These are phyloP conservation scores for Citrus sinensis DNA, from an alignment of 345 rosid genomes.

Conservation along the genomic window DNA sequence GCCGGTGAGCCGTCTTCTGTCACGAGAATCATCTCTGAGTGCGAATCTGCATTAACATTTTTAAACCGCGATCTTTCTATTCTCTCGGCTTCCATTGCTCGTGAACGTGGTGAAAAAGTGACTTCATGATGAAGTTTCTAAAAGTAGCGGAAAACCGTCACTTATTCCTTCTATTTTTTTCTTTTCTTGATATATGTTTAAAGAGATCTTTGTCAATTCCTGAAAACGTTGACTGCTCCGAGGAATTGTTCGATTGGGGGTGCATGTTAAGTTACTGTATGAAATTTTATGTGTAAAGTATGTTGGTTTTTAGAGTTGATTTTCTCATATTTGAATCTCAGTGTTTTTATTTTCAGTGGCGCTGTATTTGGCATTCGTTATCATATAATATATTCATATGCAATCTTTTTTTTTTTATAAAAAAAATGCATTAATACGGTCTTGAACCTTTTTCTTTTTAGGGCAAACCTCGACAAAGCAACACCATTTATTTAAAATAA, in stretches of 20 bases:
- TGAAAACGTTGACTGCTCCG: not conserved
- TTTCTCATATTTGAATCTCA: not conserved
- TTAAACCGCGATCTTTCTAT: conserved; percentile 85
- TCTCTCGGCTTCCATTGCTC: conserved; percentile 83
- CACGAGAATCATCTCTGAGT: conserved; percentile 81
- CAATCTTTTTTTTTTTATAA: no score
- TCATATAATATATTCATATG: not conserved
- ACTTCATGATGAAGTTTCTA: conserved; percentile 13
- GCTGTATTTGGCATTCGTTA: not conserved
- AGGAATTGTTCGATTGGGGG: not conserved
- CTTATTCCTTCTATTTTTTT: not conserved
- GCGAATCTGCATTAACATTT: conserved; percentile 81
- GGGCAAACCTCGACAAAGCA: no score
- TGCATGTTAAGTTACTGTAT: not conserved
- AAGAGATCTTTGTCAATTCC: not conserved
- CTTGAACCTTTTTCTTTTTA: not conserved
- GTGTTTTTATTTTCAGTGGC: not conserved
- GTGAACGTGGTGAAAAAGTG: conserved; percentile 52
- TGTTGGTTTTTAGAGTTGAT: not conserved
- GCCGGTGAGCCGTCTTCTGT: conserved; percentile 91
- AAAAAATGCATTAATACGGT: not conserved
- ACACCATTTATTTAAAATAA: no score
- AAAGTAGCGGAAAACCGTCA: not conserved
- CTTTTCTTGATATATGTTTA: not conserved
- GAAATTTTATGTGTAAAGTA: not conserved